A percentile compares a stretch with the other conserved stretches of the same genome.
phyloP scores from a whole-genome alignment of 192 early-diverging fungal genomes.

The Coemansia sp. region DNA sequence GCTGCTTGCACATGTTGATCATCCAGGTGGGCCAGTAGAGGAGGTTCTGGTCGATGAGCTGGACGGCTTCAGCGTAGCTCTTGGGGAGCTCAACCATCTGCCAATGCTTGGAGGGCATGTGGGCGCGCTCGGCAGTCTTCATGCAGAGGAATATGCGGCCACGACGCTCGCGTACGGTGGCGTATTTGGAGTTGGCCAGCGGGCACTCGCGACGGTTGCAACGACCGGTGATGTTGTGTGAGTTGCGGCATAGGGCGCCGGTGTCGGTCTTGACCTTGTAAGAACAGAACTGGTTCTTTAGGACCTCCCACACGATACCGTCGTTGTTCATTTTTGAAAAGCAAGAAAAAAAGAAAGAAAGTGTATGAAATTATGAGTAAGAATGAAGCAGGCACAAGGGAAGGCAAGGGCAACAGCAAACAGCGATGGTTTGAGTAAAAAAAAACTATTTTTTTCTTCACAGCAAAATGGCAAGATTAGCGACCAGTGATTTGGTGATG shows the following conservation, averaged over 20 bases:
- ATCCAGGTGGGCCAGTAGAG: constrained; percentile 89
- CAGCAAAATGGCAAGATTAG: no score
- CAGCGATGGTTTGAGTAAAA: no score
- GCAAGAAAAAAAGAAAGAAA: neutral
- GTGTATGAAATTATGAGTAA: neutral
- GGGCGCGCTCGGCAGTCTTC: constrained; percentile 94
- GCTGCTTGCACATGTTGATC: constrained; percentile 95
- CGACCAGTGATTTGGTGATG: no score
- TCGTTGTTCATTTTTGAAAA: constrained; percentile 53
- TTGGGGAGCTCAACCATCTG: constrained; percentile 84
- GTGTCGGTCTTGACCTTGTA: constrained; percentile 95
- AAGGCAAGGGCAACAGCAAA: no score
- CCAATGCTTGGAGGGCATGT: constrained; percentile 93
- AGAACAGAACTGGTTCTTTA: constrained; percentile 96
- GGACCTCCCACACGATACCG: constrained; percentile 93
- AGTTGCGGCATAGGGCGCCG: constrained; percentile 92
- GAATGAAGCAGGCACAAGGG: no score
- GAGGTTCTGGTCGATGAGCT: constrained; percentile 84
- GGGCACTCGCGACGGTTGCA: constrained; percentile 95
- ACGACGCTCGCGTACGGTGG: constrained; percentile 84
- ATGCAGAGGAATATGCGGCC: constrained; percentile 88
- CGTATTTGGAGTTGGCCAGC: constrained; percentile 91
- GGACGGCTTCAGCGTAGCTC: constrained; percentile 84
- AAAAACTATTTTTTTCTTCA: no score
- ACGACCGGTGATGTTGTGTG: constrained; percentile 94